Evolutionary conservation across 495 filamentous ascomycete genomes (phyloP).

Genomic region (Cercophora scortea): DNA sequence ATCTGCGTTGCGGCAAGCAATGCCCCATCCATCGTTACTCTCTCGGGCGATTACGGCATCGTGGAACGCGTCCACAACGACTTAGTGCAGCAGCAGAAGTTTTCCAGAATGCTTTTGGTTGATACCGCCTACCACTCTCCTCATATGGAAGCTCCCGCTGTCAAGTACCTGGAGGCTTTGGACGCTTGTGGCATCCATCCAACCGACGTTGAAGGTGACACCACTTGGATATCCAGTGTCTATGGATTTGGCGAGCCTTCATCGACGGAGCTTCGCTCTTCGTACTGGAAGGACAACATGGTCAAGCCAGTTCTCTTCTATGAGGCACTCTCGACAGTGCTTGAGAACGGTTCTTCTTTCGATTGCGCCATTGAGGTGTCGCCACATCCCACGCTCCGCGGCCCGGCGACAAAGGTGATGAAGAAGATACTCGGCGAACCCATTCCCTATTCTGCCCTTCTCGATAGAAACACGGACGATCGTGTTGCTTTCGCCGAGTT

Average conservation of each 20-base stretch:
- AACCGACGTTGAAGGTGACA: conserved; percentile 11
- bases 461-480: conserved; percentile 31
- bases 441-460: conserved; percentile 33
- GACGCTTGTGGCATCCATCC: conserved; percentile 16
- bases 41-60: conserved; percentile 33
- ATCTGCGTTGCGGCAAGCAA: conserved; percentile 38
- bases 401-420: conserved; percentile 36
- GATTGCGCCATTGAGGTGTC: conserved; percentile 48
- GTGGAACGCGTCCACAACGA: conserved; percentile 26
- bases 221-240: conserved; percentile 33
- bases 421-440: conserved; percentile 12
- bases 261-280: conserved; percentile 14
- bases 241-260: conserved; percentile 18
- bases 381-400: conserved; percentile 47
- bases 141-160: conserved; percentile 42
- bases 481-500: conserved; percentile 35
- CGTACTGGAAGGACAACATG: conserved; percentile 56
- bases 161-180: conserved; percentile 32
- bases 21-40: conserved; percentile 26
- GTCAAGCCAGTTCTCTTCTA: conserved; percentile 46
- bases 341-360: conserved; percentile 26
- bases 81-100: conserved; percentile 26
- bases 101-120: conserved; percentile 35
- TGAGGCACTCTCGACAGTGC: conserved; percentile 39
- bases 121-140: conserved; percentile 56